These are phyloP conservation scores for Ascobolus immersus DNA, from an alignment of 495 filamentous ascomycete genomes.

Conservation along the genomic window DNA sequence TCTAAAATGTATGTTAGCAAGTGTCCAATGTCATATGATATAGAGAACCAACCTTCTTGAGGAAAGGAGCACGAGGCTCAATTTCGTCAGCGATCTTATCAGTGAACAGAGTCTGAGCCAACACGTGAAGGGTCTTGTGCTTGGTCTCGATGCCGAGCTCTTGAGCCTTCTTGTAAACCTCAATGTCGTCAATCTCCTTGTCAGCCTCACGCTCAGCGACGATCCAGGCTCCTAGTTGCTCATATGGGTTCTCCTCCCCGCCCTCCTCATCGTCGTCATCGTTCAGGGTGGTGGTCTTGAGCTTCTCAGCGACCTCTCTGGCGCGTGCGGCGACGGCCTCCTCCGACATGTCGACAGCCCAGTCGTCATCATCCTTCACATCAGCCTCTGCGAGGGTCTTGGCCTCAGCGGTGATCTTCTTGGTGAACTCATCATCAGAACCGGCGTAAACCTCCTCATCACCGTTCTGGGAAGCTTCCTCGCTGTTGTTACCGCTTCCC, in stretches of 20 bases:
- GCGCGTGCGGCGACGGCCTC: constrained; percentile 86
- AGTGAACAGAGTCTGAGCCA: constrained; percentile 83
- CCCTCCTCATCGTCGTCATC: constrained; percentile 69
- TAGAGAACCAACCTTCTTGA: constrained; percentile 44
- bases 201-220: constrained; percentile 46
- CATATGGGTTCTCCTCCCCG: constrained; percentile 55
- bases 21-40: neutral
- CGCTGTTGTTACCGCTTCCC: constrained; percentile 24
- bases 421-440: constrained; percentile 81
- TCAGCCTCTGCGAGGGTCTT: constrained; percentile 37
- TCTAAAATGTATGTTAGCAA: constrained; percentile 24
- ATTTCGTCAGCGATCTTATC: constrained; percentile 74
- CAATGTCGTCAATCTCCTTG: constrained; percentile 54
- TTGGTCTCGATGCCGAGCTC: constrained; percentile 86
- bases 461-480: constrained; percentile 39
- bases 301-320: constrained; percentile 65
- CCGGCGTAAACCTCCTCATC: too few species aligned
- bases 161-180: constrained; percentile 87
- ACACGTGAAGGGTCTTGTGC: constrained; percentile 75
- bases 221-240: constrained; percentile 85
- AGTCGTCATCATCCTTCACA: constrained; percentile 43
- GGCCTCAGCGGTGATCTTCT: constrained; percentile 63
- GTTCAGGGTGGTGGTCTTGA: constrained; percentile 71
- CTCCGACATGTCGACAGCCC: constrained; percentile 84
- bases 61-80: constrained; percentile 47